Percentiles rank a stretch among this genome's conserved stretches.
phyloP scores from a whole-genome alignment of 2,329 filamentous ascomycete species.

The Pezicula neosporulosa region DNA sequence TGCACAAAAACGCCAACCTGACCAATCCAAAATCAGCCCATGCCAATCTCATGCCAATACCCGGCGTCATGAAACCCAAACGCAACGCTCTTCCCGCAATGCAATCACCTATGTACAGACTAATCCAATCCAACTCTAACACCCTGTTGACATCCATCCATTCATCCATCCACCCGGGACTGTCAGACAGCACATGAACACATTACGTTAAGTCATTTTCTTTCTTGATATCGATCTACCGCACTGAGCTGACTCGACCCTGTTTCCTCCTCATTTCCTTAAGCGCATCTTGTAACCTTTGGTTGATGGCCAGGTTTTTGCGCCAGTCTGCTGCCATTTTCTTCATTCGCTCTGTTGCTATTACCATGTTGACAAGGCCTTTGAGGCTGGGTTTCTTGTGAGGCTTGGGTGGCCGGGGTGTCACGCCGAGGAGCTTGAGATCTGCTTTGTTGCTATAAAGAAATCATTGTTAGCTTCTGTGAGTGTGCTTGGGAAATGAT shows the following conservation, averaged over 20 bases:
- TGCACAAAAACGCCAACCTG: background rate
- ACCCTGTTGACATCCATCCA: background rate
- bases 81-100: too few relatives aligned
- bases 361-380: slow-evolving; percentile 38
- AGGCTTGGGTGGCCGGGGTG: slow-evolving; percentile 3
- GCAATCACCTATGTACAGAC: too few relatives aligned
- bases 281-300: slow-evolving; percentile 22
- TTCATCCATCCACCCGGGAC: background rate
- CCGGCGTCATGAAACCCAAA: too few relatives aligned
- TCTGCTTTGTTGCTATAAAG: slow-evolving; percentile 81
- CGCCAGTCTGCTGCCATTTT: slow-evolving; percentile 46
- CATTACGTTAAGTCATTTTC: background rate
- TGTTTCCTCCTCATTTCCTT: slow-evolving; percentile 19
- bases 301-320: slow-evolving; percentile 42
- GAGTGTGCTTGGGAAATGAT: slow-evolving; percentile 3
- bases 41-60: too few relatives aligned
- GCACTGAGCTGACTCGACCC: background rate
- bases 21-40: background rate
- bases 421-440: slow-evolving; percentile 77
- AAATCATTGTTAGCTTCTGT: slow-evolving; percentile 12
- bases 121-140: too few relatives aligned
- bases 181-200: background rate
- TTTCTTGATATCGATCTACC: background rate
- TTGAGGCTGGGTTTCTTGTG: slow-evolving; percentile 12
- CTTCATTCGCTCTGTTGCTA: slow-evolving; percentile 48